Base-by-base conservation (phyloP, 1,139 yeast genomes). In the Hyphopichia pseudoburtonii region DNA sequence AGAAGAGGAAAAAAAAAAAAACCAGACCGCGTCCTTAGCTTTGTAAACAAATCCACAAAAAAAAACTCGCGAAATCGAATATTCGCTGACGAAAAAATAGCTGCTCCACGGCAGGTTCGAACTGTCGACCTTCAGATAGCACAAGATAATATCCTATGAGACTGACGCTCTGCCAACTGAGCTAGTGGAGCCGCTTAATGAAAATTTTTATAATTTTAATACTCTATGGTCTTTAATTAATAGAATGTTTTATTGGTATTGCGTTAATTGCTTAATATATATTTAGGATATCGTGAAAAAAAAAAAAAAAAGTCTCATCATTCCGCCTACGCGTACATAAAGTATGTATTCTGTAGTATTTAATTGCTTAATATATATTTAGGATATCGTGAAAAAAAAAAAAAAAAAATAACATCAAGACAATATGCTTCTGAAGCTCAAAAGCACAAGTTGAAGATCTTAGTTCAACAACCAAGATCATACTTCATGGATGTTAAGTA, bases 401-500 rank as follows among this genome's bases (percentile, higher is more conserved):
- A n/a, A n/a, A n/a, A n/a, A n/a, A n/a, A 10, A 21, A 10, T 10
- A 21, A 10, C n/a, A n/a, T n/a, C n/a, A n/a, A n/a, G n/a, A n/a
- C n/a, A n/a, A n/a, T n/a, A n/a, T 68, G 92, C 90, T 70, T 73
- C 96, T 57, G 98, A 92, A 82, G 90, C 88, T 64, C 84, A 82
- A 75, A 84, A 90, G 78, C 96, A 92, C 87, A 92, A 92, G 80
- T 83, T 90, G 70, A 92, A 92, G 89, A 83, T 86, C 66, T 86
- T 92, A 67, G 98, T 92, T 56, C 96, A 92, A 74, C 71, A 86
- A 52, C 98, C 98, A 76, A 88, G 97, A 82, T 90, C 97, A 48
- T 92, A 80, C 85, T 92, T 92, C 87, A 89, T 92, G 96, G 98
- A 92, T 66, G 97, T 92, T 61, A 90, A 90, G 77, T 92, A 97